phyloP scores from a whole-genome alignment of 2,329 filamentous ascomycete genomes.

The Penicillium sclerotigenum region DNA sequence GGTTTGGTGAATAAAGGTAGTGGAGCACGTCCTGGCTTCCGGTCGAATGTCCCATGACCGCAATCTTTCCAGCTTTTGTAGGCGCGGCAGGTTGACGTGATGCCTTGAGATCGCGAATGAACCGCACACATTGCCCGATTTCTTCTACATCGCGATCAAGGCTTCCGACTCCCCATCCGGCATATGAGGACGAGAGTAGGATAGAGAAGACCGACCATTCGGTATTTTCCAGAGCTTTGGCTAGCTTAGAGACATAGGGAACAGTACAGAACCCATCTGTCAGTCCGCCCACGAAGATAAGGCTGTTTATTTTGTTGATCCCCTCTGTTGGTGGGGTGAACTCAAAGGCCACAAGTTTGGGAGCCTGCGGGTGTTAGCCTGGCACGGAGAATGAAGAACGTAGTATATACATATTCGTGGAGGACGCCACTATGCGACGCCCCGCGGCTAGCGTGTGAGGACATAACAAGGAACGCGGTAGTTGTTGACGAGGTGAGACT shows the following conservation, averaged over 20 bases:
- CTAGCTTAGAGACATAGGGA: slow-evolving; percentile 52
- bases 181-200: slow-evolving; percentile 52
- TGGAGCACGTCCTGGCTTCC: slow-evolving; percentile 68
- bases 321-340: slow-evolving; percentile 27
- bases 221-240: slow-evolving; percentile 46
- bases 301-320: slow-evolving; percentile 43
- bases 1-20: slow-evolving; percentile 53
- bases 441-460: slow-evolving; percentile 13
- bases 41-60: slow-evolving; percentile 67
- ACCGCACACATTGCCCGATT: slow-evolving; percentile 51
- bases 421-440: slow-evolving; percentile 31
- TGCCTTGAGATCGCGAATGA: slow-evolving; percentile 44
- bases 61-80: slow-evolving; percentile 49
- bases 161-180: slow-evolving; percentile 53
- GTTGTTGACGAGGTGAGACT: background rate
- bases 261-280: slow-evolving; percentile 57
- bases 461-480: slow-evolving; percentile 5
- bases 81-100: slow-evolving; percentile 8
- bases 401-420: slow-evolving; percentile 36
- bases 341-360: slow-evolving; percentile 43
- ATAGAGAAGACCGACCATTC: slow-evolving; percentile 54
- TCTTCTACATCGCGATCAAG: slow-evolving; percentile 55
- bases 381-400: background rate
- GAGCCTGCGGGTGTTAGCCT: slow-evolving; percentile 28
- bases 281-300: slow-evolving; percentile 60